Evolutionary conservation across 2,329 filamentous ascomycete genomes (phyloP), one percentile per base, ranked within the genome.

Genomic region (Cryphonectria nitschkei): DNA sequence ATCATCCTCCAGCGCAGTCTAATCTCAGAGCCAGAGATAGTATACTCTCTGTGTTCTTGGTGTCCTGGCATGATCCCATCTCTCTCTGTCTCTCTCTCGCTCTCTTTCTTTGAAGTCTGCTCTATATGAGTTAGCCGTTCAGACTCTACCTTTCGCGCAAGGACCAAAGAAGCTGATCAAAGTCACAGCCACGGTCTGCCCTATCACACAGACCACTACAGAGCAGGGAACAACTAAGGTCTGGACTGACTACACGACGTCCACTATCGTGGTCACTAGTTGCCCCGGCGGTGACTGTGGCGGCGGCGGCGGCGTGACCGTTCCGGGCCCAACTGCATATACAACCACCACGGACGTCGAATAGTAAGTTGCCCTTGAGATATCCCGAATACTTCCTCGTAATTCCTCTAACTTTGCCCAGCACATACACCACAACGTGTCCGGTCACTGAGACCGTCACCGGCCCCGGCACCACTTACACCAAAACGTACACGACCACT

Each of bases 141-240:
- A 14, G 3, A 32, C 3, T 16, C 11, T 29, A 9, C 26, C 52
- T 6, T 11, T 29, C n/a, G n/a, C 22, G 58, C 58, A 1, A 2
- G 3, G 46, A 60, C 11, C 43, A 62, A 62, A 50, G 26, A n/a
- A 68, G 52, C 66, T 72, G 22, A 72, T 26, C 83, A 78, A 83
- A 71, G 81, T 79, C 64, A 84, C 81, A 32, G 80, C 81, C 16
- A 84, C 83, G 4, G 78, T 83, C 65, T 86, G 84, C 76, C 84
- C 84, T 14, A 78, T 83, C 72, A 84, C 83, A 13, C 78, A 79
- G 46, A 85, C 84, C 16, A 75, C 81, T 70, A 83, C 82, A 22
- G 73, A 76, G 19, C 75, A 77, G 52, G 82, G 73, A 39, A 82
- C 81, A 32, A 85, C 84, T 29, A 82, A 84, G 68, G 78, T 78